Conservation (phyloP, 345 rosid species). For the Acer campestre region DNA sequence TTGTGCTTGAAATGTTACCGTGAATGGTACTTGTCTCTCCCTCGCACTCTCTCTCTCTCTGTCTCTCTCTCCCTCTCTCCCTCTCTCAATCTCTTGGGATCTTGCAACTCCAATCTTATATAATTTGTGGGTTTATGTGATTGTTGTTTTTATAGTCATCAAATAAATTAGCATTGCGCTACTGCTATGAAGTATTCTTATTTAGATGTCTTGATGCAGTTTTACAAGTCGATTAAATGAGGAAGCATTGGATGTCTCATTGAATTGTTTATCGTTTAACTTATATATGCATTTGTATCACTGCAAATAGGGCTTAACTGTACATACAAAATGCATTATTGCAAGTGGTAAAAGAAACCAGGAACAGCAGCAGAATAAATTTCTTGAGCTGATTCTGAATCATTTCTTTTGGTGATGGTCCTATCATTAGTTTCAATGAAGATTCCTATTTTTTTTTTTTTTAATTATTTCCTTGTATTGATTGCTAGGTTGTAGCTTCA, state of each 20-base stretch:
- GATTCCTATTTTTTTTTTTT: not conserved
- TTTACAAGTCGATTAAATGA: not conserved
- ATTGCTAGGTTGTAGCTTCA: not conserved
- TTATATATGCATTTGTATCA: not conserved
- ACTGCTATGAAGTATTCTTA: not conserved
- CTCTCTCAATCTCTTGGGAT: too few relatives aligned
- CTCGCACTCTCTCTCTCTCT: constrained; percentile 3
- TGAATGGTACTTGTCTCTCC: constrained; percentile 50
- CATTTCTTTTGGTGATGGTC: not conserved
- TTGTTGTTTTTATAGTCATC: not conserved
- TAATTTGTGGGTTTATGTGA: not conserved
- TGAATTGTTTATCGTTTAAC: not conserved
- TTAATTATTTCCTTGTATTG: not conserved
- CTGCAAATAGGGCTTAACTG: not conserved
- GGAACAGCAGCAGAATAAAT: not conserved
- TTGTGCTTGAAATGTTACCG: constrained; percentile 70
- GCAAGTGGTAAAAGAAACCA: not conserved
- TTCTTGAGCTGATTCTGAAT: constrained; percentile 1
- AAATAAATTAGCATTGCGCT: not conserved
- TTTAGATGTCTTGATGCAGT: too few relatives aligned
- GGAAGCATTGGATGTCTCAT: not conserved
- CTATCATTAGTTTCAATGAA: not conserved
- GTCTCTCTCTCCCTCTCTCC: not conserved
- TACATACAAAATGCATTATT: not conserved
- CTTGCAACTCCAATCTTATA: not conserved